These are phyloP conservation scores for Epichloe hybrida DNA, from an alignment of 2,329 filamentous ascomycete genomes.

Conservation along the genomic window DNA sequence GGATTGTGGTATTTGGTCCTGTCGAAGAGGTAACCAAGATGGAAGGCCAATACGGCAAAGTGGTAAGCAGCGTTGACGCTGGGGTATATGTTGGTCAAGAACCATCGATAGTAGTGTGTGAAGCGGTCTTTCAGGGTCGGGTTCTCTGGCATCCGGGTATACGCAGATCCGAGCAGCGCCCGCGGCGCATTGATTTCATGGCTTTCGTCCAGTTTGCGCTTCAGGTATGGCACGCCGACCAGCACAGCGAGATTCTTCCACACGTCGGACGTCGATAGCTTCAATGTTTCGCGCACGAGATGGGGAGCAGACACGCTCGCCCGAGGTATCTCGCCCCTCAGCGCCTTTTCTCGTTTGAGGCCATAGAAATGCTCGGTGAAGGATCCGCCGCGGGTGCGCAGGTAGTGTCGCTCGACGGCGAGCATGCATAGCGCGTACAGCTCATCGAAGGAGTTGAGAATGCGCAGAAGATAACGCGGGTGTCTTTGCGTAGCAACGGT, in stretches of 20 bases:
- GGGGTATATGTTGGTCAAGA: slow-evolving; percentile 77
- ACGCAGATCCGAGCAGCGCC: slow-evolving; percentile 46
- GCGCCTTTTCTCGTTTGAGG: slow-evolving; percentile 78
- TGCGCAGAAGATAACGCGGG: slow-evolving; percentile 84
- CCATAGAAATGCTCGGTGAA: slow-evolving; percentile 99
- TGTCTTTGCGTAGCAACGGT: slow-evolving; percentile 87
- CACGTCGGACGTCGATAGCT: slow-evolving; percentile 54
- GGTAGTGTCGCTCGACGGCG: slow-evolving; percentile 83
- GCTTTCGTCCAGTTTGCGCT: slow-evolving; percentile 82
- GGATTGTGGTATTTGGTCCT: slow-evolving; percentile 79
- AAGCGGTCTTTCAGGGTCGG: slow-evolving; percentile 61
- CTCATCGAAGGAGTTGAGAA: slow-evolving; percentile 95
- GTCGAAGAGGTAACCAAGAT: slow-evolving; percentile 89
- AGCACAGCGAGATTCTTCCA: slow-evolving; percentile 87
- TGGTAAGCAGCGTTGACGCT: slow-evolving; percentile 90
- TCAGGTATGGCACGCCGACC: slow-evolving; percentile 85
- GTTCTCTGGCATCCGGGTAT: slow-evolving; percentile 54
- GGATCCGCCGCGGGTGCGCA: slow-evolving; percentile 73
- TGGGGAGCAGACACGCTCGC: slow-evolving; percentile 60
- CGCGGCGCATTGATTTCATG: slow-evolving; percentile 79
- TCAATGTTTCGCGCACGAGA: slow-evolving; percentile 64
- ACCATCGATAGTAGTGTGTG: slow-evolving; percentile 79
- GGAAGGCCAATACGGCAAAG: slow-evolving; percentile 76
- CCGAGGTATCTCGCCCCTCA: slow-evolving; percentile 71
- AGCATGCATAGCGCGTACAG: slow-evolving; percentile 79